Conservation (phyloP, 2,329 filamentous ascomycete genomes). For the Camillea tinctor region DNA sequence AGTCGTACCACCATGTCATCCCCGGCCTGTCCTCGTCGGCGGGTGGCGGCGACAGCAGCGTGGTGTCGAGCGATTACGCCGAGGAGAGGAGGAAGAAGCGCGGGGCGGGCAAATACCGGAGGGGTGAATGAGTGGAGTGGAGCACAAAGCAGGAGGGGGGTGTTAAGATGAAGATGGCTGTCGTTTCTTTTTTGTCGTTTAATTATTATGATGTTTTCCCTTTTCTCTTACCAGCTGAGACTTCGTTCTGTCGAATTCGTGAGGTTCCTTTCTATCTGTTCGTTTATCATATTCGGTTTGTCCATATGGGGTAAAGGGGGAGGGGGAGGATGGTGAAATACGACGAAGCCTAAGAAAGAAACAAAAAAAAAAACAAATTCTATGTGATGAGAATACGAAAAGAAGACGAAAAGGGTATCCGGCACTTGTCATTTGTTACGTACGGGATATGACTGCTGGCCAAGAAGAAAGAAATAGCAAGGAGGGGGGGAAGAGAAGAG, state of each 20-base stretch:
- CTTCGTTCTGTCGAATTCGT: neutral
- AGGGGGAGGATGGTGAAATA: neutral
- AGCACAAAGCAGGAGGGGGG: neutral
- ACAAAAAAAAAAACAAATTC: neutral
- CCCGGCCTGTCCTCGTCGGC: constrained; percentile 44
- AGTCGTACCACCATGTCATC: constrained; percentile 56
- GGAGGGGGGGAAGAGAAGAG: neutral
- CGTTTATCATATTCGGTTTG: neutral
- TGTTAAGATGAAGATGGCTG: neutral
- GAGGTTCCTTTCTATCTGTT: neutral
- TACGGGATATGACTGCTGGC: no score
- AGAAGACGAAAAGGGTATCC: neutral
- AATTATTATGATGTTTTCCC: no score
- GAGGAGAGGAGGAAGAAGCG: constrained; percentile 46
- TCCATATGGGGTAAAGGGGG: neutral
- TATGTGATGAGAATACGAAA: neutral
- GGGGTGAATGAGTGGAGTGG: constrained; percentile 4
- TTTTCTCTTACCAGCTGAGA: no score
- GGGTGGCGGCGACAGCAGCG: constrained; percentile 3
- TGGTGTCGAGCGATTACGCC: constrained; percentile 36
- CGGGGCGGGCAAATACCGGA: constrained; percentile 20
- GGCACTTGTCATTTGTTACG: neutral
- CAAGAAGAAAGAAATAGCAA: no score
- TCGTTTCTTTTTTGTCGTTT: no score
- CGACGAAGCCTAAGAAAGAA: neutral